Conservation (phyloP, 1,284 basidiomycete genomes). For the Phylloporus gajari region DNA sequence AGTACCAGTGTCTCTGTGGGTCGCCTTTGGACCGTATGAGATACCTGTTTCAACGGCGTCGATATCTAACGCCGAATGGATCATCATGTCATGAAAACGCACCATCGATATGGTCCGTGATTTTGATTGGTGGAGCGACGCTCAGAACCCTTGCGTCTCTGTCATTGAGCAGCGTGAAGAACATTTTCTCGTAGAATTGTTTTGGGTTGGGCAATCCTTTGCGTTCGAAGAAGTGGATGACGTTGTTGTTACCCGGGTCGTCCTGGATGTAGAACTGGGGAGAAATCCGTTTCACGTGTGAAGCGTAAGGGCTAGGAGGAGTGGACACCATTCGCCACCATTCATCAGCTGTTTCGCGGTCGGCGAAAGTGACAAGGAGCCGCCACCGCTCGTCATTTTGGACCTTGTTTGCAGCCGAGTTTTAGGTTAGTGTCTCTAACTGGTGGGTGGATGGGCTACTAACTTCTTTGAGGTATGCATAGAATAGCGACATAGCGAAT, state of each 20-base stretch:
- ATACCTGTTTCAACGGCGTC: neutral
- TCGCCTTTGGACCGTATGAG: neutral
- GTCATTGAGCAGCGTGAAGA: neutral
- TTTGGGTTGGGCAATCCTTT: neutral
- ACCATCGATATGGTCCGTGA: neutral
- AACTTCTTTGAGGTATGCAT: neutral
- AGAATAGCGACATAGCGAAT: neutral
- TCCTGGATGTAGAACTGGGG: constrained; percentile 5
- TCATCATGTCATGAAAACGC: neutral
- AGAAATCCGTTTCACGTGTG: neutral
- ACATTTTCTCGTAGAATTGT: neutral
- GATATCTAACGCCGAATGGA: neutral
- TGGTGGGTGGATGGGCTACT: neutral
- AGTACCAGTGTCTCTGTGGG: neutral
- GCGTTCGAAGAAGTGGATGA: neutral
- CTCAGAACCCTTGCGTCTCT: neutral
- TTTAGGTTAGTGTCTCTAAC: neutral
- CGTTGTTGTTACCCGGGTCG: neutral
- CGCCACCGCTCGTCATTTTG: neutral
- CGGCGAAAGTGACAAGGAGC: constrained; percentile 8
- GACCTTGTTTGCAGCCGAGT: neutral
- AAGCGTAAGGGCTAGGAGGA: constrained; percentile 3
- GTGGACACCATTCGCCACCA: constrained; percentile 1
- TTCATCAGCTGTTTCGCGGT: constrained; percentile 15
- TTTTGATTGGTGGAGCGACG: neutral